Evolutionary conservation across 2,329 filamentous ascomycete species (phyloP), one percentile per base, ranked within the genome.

Genomic region (Xylaria sp.): DNA sequence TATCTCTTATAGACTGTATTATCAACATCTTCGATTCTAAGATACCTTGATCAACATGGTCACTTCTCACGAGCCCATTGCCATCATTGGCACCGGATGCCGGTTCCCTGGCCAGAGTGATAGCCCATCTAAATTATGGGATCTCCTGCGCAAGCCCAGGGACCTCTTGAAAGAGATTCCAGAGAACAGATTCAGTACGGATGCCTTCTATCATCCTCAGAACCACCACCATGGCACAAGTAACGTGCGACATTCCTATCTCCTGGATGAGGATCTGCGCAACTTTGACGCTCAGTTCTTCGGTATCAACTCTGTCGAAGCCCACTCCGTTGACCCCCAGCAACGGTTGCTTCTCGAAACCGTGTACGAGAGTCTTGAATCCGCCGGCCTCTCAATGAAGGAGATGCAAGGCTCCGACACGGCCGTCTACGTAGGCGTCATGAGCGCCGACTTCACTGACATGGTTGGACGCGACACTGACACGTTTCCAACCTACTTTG

Each of bases 281-380:
- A 4, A 18, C n/a, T 70, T 70, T n/a, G 68, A 70, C 21, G 55
- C 64, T 3, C 29, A 54, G 5, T 70, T 70, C 32, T 70, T 70
- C 29, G 37, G 13, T 2, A 65, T 68, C 21, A 68, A 51, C 2
- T 32, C 60, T 8, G 21, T n/a, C 16, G 68, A 70, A 29, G 64
- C 68, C 12, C n/a, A 64, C 18, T 25, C 55, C 6, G 29, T 70
- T 6, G 68, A 70, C 25, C 68, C 68, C 0, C 68, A 70, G 37
- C 54, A 60, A 25, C 37, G 68, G 18, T n/a, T 70, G 2, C 50
- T 70, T 3, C 42, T 70, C 3, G 68, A 70, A 23, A 62, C 57
- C 1, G 60, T 61, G 0, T 70, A 68, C 25, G 68, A 70, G 23
- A 44, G 21, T 5, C 25, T 70, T 6, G 64, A 64, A 12, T 5